Conservation (phyloP, 768 basidiomycete genomes). For the Trametopsis cervina region DNA sequence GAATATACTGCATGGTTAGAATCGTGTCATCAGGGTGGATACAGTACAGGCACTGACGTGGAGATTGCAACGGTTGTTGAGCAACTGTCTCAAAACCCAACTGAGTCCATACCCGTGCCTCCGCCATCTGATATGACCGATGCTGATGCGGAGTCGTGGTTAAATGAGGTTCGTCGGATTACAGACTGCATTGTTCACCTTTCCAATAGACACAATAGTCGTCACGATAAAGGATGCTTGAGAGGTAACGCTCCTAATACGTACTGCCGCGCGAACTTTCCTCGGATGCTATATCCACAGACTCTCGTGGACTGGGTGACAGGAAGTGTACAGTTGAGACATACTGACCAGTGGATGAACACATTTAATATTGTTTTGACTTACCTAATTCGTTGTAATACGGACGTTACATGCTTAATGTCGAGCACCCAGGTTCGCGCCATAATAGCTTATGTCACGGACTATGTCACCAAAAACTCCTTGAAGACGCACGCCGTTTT, state of each 20-base stretch:
- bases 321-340: constrained; percentile 26
- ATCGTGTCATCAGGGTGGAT: constrained; percentile 20
- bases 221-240: no score
- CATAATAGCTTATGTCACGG: no score
- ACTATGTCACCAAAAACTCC: constrained; percentile 34
- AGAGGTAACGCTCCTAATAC: no score
- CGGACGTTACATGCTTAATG: constrained; percentile 28
- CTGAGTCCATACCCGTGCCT: neutral
- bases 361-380: constrained; percentile 24
- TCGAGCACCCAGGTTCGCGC: constrained; percentile 34
- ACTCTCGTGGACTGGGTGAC: constrained; percentile 22
- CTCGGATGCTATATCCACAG: constrained; percentile 19
- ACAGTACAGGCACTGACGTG: constrained; percentile 34
- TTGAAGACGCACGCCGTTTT: no score
- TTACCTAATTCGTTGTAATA: constrained; percentile 28
- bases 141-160: neutral
- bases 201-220: neutral
- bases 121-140: constrained; percentile 9
- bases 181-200: neutral
- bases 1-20: constrained; percentile 15
- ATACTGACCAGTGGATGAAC: constrained; percentile 30
- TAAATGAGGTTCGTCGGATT: neutral
- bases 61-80: constrained; percentile 30
- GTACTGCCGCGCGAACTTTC: no score
- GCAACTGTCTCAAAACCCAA: no score